A percentile compares a stretch with the other conserved stretches of the same genome.
phyloP scores from a whole-genome alignment of 495 filamentous ascomycete species.

The Parathielavia appendiculata region DNA sequence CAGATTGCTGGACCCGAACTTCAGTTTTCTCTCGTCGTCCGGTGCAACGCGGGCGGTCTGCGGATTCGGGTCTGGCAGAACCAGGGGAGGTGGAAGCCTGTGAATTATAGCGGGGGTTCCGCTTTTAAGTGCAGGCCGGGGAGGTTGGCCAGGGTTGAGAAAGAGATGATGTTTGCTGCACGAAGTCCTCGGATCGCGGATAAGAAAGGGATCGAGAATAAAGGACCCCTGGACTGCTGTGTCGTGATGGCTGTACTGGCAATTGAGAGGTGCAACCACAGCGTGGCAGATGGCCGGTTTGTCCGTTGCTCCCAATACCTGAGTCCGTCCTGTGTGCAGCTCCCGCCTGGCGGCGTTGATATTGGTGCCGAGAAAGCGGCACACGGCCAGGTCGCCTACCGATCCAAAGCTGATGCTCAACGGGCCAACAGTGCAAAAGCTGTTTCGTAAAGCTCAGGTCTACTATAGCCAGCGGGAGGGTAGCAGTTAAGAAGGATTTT shows the following conservation, averaged over 20 bases:
- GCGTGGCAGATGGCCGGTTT: background rate
- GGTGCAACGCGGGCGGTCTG: conserved; percentile 38
- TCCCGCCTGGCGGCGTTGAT: background rate
- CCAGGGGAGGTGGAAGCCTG: conserved; percentile 15
- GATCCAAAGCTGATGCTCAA: conserved; percentile 22
- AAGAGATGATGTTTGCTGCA: conserved; percentile 7
- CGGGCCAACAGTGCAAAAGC: conserved; percentile 18
- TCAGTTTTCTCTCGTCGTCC: conserved; percentile 34
- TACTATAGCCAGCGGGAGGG: conserved; percentile 7
- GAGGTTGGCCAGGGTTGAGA: background rate
- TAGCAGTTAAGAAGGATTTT: conserved; percentile 33
- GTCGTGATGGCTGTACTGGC: background rate
- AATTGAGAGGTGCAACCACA: background rate
- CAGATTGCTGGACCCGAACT: conserved; percentile 24
- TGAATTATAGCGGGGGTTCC: conserved; percentile 29
- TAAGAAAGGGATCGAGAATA: conserved; percentile 14
- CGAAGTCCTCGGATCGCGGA: background rate
- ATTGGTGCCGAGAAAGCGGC: conserved; percentile 1
- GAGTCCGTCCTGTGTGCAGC: background rate
- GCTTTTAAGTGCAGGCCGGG: conserved; percentile 16
- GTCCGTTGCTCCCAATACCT: background rate
- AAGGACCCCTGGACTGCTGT: conserved; percentile 5
- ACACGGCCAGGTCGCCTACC: conserved; percentile 17
- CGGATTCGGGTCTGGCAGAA: conserved; percentile 25
- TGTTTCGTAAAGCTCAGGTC: background rate